A percentile compares a stretch with the other conserved stretches of the same genome.
Conservation (phyloP, 345 rosid species). For the Lepidium africanum region DNA sequence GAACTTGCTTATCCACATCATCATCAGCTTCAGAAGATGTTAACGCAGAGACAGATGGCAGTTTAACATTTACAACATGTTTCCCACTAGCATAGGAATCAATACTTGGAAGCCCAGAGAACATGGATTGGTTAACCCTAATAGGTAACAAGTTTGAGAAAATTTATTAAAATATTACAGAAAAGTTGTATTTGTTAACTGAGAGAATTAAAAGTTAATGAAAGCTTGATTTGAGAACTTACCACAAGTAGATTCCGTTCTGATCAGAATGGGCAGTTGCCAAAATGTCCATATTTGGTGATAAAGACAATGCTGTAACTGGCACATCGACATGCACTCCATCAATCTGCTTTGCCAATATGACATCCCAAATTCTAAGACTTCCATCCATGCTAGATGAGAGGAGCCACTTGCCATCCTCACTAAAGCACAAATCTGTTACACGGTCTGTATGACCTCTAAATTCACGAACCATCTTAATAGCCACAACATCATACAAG, state of each 20-base stretch:
- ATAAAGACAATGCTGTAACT: slow-evolving; percentile 83
- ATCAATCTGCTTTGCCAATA: slow-evolving; percentile 86
- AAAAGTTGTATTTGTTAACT: neutral
- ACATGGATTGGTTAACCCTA: slow-evolving; percentile 83
- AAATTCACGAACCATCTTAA: slow-evolving; percentile 88
- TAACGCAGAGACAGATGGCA: slow-evolving; percentile 69
- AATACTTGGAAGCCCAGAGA: slow-evolving; percentile 58
- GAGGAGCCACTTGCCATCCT: slow-evolving; percentile 95
- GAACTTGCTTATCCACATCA: slow-evolving; percentile 26
- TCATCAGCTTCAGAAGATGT: slow-evolving; percentile 49
- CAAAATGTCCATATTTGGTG: slow-evolving; percentile 90
- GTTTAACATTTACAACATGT: slow-evolving; percentile 53
- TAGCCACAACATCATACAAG: slow-evolving; percentile 64
- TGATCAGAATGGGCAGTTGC: slow-evolving; percentile 95
- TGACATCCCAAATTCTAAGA: slow-evolving; percentile 87
- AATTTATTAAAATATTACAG: neutral
- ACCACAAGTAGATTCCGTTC: slow-evolving; percentile 89
- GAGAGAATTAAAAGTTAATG: neutral
- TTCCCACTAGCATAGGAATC: slow-evolving; percentile 78
- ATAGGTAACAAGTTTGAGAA: neutral
- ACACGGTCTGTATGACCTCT: slow-evolving; percentile 89
- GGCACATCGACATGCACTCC: slow-evolving; percentile 72
- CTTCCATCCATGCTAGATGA: slow-evolving; percentile 97
- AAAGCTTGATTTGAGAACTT: slow-evolving; percentile 17
- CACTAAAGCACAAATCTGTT: slow-evolving; percentile 85